phyloP scores from a whole-genome alignment of 2,329 filamentous ascomycete genomes.

The Nigrospora osmanthi region DNA sequence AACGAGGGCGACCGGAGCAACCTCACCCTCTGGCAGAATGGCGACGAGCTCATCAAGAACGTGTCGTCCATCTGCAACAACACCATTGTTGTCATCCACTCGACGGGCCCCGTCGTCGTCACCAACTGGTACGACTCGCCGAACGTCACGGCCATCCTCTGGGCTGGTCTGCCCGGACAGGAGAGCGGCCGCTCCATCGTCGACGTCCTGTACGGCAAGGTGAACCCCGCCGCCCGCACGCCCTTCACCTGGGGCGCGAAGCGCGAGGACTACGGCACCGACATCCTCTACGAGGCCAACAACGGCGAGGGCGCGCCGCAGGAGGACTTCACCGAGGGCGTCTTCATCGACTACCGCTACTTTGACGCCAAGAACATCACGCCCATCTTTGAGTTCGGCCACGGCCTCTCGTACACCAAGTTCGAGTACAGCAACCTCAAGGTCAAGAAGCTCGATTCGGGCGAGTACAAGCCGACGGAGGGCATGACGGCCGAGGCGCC shows the following conservation, averaged over 20 bases:
- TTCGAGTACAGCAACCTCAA: slow-evolving; percentile 67
- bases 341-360: slow-evolving; percentile 74
- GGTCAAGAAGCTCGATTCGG: slow-evolving; percentile 40
- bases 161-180: slow-evolving; percentile 75
- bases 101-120: slow-evolving; percentile 70
- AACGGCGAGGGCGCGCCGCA: slow-evolving; percentile 61
- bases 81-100: slow-evolving; percentile 88
- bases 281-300: slow-evolving; percentile 62
- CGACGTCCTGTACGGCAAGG: slow-evolving; percentile 75
- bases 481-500: slow-evolving; percentile 59
- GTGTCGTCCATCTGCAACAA: slow-evolving; percentile 74
- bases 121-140: slow-evolving; percentile 66
- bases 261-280: slow-evolving; percentile 59
- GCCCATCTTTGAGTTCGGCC: slow-evolving; percentile 76
- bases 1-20: slow-evolving; percentile 90
- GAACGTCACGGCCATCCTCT: slow-evolving; percentile 79
- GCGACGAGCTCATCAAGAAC: slow-evolving; percentile 73
- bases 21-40: slow-evolving; percentile 79
- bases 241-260: slow-evolving; percentile 74
- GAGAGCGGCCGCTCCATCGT: slow-evolving; percentile 73
- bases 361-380: slow-evolving; percentile 61
- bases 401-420: slow-evolving; percentile 72
- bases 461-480: slow-evolving; percentile 48
- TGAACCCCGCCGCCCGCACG: slow-evolving; percentile 69
- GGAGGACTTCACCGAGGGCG: slow-evolving; percentile 65